These are phyloP conservation scores for Phoma sp. DNA, from an alignment of 2,329 filamentous ascomycete species.

Conservation along the genomic window DNA sequence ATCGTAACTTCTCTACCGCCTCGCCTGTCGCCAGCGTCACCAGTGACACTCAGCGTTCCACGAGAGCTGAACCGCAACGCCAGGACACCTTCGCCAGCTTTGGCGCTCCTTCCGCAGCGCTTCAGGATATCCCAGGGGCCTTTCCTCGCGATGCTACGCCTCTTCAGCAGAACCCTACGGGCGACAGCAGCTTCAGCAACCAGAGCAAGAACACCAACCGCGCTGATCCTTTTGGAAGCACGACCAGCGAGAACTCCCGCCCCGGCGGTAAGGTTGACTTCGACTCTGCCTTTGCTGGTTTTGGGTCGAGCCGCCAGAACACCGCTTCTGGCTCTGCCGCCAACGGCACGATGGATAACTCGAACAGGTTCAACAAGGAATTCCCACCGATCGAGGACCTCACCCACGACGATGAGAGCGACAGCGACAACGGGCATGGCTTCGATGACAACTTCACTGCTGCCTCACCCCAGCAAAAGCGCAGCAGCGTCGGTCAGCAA, in stretches of 20 bases:
- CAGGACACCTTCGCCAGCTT: slow-evolving; percentile 51
- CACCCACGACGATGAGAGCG: slow-evolving; percentile 82
- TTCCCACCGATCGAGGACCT: slow-evolving; percentile 94
- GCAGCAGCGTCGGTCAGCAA: slow-evolving; percentile 33
- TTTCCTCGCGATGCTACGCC: slow-evolving; percentile 55
- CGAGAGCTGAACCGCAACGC: slow-evolving; percentile 43
- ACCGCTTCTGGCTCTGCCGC: slow-evolving; percentile 49
- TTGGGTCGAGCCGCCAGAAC: slow-evolving; percentile 61
- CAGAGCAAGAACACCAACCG: slow-evolving; percentile 51
- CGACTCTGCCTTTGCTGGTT: slow-evolving; percentile 82
- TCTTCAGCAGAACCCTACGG: slow-evolving; percentile 57
- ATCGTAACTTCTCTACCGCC: slow-evolving; percentile 44
- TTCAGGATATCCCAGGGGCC: slow-evolving; percentile 53
- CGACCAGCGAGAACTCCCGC: slow-evolving; percentile 41
- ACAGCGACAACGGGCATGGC: slow-evolving; percentile 69
- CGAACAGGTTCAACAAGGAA: slow-evolving; percentile 70
- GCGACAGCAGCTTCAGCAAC: slow-evolving; percentile 56
- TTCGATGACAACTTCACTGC: slow-evolving; percentile 94
- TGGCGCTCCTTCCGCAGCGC: slow-evolving; percentile 38
- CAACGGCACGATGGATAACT: slow-evolving; percentile 38
- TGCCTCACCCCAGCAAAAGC: slow-evolving; percentile 53
- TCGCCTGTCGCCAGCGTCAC: slow-evolving; percentile 50
- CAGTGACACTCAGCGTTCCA: slow-evolving; percentile 48
- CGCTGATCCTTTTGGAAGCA: slow-evolving; percentile 51
- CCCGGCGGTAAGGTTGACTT: slow-evolving; percentile 74